phyloP scores from a whole-genome alignment of 257 asterid species.

The Vinca minor region DNA sequence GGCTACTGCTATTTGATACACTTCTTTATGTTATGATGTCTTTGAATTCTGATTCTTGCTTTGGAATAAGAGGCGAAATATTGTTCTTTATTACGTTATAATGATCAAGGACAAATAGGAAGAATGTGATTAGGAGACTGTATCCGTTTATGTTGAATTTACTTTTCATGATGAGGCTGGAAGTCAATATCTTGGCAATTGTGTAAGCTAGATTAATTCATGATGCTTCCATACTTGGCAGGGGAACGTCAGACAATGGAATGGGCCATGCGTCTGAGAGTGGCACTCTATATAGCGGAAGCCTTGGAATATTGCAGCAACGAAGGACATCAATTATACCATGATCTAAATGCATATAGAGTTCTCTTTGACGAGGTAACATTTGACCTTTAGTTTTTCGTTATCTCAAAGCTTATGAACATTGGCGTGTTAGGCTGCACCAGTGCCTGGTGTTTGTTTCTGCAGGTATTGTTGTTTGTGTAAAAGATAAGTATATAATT shows the following conservation, averaged over 20 bases:
- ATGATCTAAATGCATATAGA: conserved; percentile 94
- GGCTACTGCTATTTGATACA: neutral
- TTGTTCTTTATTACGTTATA: neutral
- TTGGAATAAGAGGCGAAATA: neutral
- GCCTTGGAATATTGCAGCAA: conserved; percentile 86
- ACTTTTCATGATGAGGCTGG: neutral
- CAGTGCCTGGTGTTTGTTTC: neutral
- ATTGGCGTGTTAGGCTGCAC: neutral
- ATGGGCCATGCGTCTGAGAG: conserved; percentile 99
- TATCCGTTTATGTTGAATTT: neutral
- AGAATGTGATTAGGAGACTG: neutral
- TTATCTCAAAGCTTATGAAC: neutral
- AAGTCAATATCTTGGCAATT: neutral
- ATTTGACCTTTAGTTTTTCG: neutral
- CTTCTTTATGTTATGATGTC: neutral
- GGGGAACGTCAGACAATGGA: conserved; percentile 98
- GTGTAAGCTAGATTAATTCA: neutral
- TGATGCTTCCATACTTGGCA: conserved; percentile 11
- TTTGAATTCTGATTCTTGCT: neutral
- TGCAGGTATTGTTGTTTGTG: neutral
- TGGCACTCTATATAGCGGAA: conserved; percentile 91
- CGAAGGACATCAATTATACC: conserved; percentile 92
- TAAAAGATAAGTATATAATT: conserved; percentile 4
- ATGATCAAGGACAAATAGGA: neutral
- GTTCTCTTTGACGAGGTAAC: conserved; percentile 95